These are phyloP conservation scores for Mortierella sp. DNA, from an alignment of 371 early-diverging fungal species.

Conservation along the genomic window DNA sequence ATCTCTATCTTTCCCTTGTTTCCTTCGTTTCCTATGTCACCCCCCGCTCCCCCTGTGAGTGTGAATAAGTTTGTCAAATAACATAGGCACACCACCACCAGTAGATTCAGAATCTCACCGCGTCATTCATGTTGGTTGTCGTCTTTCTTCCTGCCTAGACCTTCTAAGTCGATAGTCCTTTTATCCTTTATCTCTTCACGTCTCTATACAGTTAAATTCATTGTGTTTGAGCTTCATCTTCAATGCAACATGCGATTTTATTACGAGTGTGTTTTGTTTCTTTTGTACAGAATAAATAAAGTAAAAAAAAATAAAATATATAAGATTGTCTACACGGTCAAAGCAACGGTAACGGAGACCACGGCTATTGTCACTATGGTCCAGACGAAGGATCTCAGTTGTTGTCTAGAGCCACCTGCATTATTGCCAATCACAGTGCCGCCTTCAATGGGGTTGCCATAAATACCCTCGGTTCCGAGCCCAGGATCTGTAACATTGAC, in stretches of 20 bases:
- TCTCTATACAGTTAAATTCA: too few relatives aligned
- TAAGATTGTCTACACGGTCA: background rate
- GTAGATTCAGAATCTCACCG: background rate
- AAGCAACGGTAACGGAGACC: background rate
- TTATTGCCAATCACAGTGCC: constrained; percentile 12
- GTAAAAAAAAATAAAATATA: too few relatives aligned
- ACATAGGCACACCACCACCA: background rate
- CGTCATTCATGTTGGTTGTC: background rate
- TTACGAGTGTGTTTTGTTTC: background rate
- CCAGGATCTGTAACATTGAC: constrained; percentile 28
- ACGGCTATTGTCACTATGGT: background rate
- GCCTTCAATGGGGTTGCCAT: constrained; percentile 42
- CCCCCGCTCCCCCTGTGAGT: background rate
- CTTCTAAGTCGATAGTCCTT: background rate
- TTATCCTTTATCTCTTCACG: too few relatives aligned
- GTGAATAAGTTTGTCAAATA: background rate
- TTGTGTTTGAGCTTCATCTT: background rate
- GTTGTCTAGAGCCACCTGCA: background rate
- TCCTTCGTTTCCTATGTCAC: background rate
- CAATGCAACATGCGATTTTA: background rate
- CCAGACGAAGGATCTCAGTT: background rate
- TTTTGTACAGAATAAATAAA: background rate
- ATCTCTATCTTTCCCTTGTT: background rate
- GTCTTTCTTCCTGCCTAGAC: background rate
- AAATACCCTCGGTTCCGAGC: constrained; percentile 48